A percentile compares a stretch with the other conserved stretches of the same genome.
These are phyloP conservation scores for Sechiopsis laciniata DNA, from an alignment of 306 rosid genomes.

Conservation along the genomic window DNA sequence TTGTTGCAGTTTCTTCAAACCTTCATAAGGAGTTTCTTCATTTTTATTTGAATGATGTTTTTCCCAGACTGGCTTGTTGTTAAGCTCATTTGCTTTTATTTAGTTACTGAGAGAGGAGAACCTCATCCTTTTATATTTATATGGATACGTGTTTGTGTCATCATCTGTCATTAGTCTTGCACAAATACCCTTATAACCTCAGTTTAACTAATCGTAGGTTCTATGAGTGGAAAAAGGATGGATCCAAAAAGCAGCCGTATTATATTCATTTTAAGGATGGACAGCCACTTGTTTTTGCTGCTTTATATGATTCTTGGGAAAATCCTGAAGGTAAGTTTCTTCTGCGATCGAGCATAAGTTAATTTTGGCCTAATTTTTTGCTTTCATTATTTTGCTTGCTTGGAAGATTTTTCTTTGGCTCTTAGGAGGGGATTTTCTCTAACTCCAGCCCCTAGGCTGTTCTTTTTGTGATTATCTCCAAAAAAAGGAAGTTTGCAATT, in stretches of 20 bases:
- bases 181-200: background rate
- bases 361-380: background rate
- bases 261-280: conserved; percentile 80
- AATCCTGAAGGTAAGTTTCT: conserved; percentile 51
- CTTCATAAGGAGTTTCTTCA: background rate
- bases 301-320: conserved; percentile 81
- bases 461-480: no score
- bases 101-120: background rate
- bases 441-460: no score
- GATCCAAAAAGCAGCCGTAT: conserved; percentile 86
- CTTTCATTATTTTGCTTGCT: background rate
- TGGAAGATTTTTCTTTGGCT: no score
- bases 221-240: conserved; percentile 92
- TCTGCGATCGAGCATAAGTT: background rate
- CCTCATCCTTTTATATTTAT: background rate
- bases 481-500: background rate
- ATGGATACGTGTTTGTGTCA: background rate
- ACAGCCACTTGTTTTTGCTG: conserved; percentile 79
- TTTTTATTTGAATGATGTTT: background rate
- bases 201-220: conserved; percentile 37
- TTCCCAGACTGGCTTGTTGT: background rate
- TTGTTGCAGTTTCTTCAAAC: background rate
- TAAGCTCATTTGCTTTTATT: background rate
- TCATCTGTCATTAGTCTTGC: background rate
- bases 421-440: no score